Evolutionary conservation across 1,139 yeast genomes (phyloP), one percentile per base, ranked within the genome.

Genomic region (Sugiyamaella novakii): DNA sequence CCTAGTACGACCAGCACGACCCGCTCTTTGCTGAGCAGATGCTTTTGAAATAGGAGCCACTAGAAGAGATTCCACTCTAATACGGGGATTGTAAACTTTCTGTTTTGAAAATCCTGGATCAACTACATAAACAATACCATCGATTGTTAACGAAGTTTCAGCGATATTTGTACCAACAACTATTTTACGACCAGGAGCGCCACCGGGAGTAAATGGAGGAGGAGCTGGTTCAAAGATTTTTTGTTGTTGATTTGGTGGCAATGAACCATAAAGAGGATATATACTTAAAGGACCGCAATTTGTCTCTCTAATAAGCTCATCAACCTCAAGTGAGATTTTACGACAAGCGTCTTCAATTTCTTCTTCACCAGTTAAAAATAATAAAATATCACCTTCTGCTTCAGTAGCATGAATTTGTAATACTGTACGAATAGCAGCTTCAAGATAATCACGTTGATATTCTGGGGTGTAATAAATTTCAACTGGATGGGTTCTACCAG

Each of bases 1-100:
- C 64, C 96, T 80, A 4, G 98, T 92, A 80, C 98, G 94, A 75
- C 98, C 98, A 51, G 98, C 98, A 80, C 98, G 89, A 79, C 98
- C 98, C 27, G 98, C 98, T 72, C 98, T 81, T 71, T 92, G 98
- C 69, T 91, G 97, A 1, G 98, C 96, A 47, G 95, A 83, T 0
- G 98, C 98, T 69, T 89, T 92, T 12, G 98, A 91, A 56, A 92
- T 91, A 40, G 98, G 98, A 6, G 96, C 87, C 5, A 92, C 98
- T 49, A 92, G 76, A 60, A 92, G 75, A 0, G 97, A 89, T 68
- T 92, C 98, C 19, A 92, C 97, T 69, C 98, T 79, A 56, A 91
- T 87, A 68, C 98, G 80, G 43, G 98, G 98, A 67, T 92, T 92
- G 72, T 91, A 92, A 49, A 91, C 97, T 63, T 92, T 92, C 69